Evolutionary conservation across 805 yeast genomes (phyloP).

Genomic region (Schwanniomyces sp.): DNA sequence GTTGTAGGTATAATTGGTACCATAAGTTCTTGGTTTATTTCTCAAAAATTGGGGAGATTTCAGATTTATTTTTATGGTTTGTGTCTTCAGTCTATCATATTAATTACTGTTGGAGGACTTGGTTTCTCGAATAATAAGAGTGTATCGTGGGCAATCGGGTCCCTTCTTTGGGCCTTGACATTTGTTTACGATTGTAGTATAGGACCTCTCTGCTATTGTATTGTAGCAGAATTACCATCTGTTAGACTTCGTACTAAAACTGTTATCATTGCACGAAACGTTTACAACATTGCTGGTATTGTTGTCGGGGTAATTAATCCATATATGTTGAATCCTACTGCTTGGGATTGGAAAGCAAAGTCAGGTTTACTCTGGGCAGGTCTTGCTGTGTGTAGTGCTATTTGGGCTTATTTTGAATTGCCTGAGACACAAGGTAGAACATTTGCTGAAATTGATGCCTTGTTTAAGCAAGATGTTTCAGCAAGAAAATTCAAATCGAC

Average conservation of each 20-base stretch:
- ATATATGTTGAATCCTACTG: conserved; percentile 49
- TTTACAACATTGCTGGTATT: conserved; percentile 27
- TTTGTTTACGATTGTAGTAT: conserved; percentile 30
- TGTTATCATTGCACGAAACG: conserved; percentile 33
- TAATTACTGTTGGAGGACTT: conserved; percentile 43
- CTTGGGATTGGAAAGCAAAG: conserved; percentile 49
- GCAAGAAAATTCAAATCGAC: conserved; percentile 21
- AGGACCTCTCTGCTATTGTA: conserved; percentile 26
- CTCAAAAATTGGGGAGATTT: conserved; percentile 39
- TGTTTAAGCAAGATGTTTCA: conserved; percentile 24
- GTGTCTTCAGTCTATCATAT: conserved; percentile 25
- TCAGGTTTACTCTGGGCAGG: conserved; percentile 51
- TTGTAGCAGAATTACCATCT: conserved; percentile 44
- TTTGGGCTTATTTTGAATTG: conserved; percentile 21
- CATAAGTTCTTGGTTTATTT: conserved; percentile 27
- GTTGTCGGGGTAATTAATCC: conserved; percentile 43
- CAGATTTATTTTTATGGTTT: conserved; percentile 37
- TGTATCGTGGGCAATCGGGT: conserved; percentile 18
- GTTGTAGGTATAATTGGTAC: conserved; percentile 31
- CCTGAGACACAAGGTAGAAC: conserved; percentile 43
- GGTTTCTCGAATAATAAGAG: conserved; percentile 20
- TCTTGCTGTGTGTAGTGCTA: conserved; percentile 14
- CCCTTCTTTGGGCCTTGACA: conserved; percentile 17
- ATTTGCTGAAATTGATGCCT: conserved; percentile 33
- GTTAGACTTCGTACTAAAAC: conserved; percentile 40